phyloP scores from a whole-genome alignment of 371 early-diverging fungal genomes.

The Spraguea lophii region DNA sequence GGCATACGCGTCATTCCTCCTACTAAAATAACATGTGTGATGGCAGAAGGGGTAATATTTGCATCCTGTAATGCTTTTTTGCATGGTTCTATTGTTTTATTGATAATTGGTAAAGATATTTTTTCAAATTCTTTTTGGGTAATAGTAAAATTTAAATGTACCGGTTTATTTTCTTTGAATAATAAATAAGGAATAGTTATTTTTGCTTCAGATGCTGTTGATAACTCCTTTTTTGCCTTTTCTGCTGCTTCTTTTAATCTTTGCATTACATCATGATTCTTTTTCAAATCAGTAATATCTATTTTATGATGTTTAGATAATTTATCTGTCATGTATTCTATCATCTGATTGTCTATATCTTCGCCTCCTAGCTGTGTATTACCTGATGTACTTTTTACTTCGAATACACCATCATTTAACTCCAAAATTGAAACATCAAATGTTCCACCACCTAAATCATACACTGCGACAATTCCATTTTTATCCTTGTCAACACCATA shows the following conservation, averaged over 20 bases:
- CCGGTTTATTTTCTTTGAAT: conserved; percentile 67
- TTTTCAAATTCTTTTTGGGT: conserved; percentile 71
- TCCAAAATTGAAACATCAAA: conserved; percentile 95
- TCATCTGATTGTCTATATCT: conserved; percentile 75
- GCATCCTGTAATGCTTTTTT: conserved; percentile 87
- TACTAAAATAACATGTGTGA: conserved; percentile 86
- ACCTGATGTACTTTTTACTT: conserved; percentile 61
- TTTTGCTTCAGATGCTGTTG: conserved; percentile 59
- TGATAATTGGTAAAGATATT: conserved; percentile 57
- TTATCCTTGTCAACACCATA: conserved; percentile 83
- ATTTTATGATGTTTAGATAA: conserved; percentile 63
- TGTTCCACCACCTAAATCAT: conserved; percentile 96
- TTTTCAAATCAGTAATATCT: conserved; percentile 18
- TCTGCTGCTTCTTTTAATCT: conserved; percentile 85
- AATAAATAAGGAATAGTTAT: conserved; percentile 82
- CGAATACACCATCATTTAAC: conserved; percentile 84
- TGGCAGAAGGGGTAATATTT: conserved; percentile 54
- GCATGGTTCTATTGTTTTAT: conserved; percentile 73
- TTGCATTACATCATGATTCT: conserved; percentile 69
- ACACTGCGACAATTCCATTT: conserved; percentile 80
- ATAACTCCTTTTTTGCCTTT: conserved; percentile 88
- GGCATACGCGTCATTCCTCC: conserved; percentile 98
- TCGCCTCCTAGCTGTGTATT: conserved; percentile 83
- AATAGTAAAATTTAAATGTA: conserved; percentile 73
- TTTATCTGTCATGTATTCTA: conserved; percentile 50